A percentile compares a stretch with the other conserved stretches of the same genome.
These are phyloP conservation scores for Ogataea glucozyma DNA, from an alignment of 805 yeast species.

Conservation along the genomic window DNA sequence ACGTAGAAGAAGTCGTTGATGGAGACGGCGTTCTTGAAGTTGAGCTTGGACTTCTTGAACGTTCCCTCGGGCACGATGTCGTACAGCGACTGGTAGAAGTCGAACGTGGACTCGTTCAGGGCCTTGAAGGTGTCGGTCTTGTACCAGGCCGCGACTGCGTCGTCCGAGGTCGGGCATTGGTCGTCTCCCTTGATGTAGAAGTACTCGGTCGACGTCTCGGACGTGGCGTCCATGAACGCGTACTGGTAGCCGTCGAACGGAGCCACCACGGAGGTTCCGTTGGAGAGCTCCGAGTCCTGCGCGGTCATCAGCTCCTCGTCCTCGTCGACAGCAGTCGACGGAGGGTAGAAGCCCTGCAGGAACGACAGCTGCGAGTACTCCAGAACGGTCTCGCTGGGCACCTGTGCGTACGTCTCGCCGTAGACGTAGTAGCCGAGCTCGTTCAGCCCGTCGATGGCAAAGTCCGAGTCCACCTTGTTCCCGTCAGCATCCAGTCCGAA, in stretches of 20 bases:
- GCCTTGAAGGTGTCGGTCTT: slow-evolving; percentile 34
- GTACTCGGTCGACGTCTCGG: slow-evolving; percentile 37
- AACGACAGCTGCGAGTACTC: slow-evolving; percentile 44
- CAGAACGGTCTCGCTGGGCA: slow-evolving; percentile 40
- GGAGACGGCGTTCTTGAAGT: slow-evolving; percentile 40
- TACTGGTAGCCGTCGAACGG: slow-evolving; percentile 50
- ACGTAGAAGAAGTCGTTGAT: slow-evolving; percentile 45
- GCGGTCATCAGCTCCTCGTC: slow-evolving; percentile 26
- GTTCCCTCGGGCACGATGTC: slow-evolving; percentile 29
- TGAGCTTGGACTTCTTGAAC: slow-evolving; percentile 35
- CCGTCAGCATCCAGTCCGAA: slow-evolving; percentile 36
- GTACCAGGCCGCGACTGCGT: slow-evolving; percentile 35
- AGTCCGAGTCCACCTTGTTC: slow-evolving; percentile 30
- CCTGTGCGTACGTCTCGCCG: slow-evolving; percentile 40
- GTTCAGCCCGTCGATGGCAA: slow-evolving; percentile 34
- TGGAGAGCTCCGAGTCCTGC: slow-evolving; percentile 37
- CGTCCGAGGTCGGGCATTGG: slow-evolving; percentile 41
- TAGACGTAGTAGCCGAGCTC: slow-evolving; percentile 38
- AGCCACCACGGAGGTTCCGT: slow-evolving; percentile 40
- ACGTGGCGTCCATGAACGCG: slow-evolving; percentile 41
- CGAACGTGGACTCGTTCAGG: slow-evolving; percentile 38
- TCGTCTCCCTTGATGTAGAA: slow-evolving; percentile 46
- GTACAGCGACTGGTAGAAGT: slow-evolving; percentile 40
- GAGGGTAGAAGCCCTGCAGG: slow-evolving; percentile 51
- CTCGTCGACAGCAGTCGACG: slow-evolving; percentile 34